Evolutionary conservation across 108 stramenopile species (phyloP).

Genomic region (Phaeodactylum tricornutum): DNA sequence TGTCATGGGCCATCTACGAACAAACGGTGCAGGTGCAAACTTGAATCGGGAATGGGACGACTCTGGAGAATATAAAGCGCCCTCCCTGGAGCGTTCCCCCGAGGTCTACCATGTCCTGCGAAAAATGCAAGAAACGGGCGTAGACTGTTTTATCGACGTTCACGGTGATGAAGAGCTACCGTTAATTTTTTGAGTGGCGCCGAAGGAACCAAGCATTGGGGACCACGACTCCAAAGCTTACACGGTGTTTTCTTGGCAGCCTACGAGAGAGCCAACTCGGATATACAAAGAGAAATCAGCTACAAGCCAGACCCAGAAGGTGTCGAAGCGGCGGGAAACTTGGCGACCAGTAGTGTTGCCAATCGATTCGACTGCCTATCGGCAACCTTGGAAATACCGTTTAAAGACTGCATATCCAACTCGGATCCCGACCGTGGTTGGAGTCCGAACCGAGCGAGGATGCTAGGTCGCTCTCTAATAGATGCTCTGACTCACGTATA

Average conservation of each 20-base stretch:
- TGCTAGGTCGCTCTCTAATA: constrained; percentile 33
- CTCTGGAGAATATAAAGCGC: constrained; percentile 34
- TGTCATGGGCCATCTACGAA: constrained; percentile 35
- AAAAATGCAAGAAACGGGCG: constrained; percentile 49
- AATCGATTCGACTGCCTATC: constrained; percentile 45
- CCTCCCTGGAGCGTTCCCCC: constrained; percentile 40
- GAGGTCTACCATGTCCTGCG: constrained; percentile 51
- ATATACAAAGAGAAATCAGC: constrained; percentile 48
- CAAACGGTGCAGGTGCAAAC: constrained; percentile 50
- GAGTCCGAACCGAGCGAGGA: constrained; percentile 20
- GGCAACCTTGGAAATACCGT: constrained; percentile 62
- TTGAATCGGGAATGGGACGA: constrained; percentile 59
- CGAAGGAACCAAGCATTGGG: constrained; percentile 46
- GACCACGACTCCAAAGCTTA: constrained; percentile 25
- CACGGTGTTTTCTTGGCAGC: constrained; percentile 46
- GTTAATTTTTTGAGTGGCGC: constrained; percentile 45
- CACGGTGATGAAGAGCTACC: constrained; percentile 67
- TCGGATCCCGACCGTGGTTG: constrained; percentile 39
- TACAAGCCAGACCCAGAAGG: constrained; percentile 33
- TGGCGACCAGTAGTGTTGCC: constrained; percentile 47
- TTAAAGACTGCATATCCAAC: constrained; percentile 42
- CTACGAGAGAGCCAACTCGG: constrained; percentile 37
- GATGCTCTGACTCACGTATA: constrained; percentile 39
- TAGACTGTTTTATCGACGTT: constrained; percentile 57
- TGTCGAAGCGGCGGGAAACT: constrained; percentile 19